Conservation (phyloP, 1,139 yeast species). For the Taiozyma onychis region DNA sequence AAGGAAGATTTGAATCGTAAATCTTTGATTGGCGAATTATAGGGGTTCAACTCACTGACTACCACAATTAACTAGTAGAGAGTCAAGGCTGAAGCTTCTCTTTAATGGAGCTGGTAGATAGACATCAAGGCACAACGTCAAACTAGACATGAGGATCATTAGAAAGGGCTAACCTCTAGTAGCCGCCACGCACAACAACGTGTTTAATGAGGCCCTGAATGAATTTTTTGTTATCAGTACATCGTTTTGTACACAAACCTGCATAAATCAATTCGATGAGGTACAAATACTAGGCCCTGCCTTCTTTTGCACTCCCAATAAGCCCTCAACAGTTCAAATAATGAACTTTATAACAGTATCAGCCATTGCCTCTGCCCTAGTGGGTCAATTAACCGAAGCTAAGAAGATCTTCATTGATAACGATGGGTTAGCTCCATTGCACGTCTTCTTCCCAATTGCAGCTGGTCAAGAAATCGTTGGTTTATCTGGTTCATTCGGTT, state of each 20-base stretch:
- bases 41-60: too few relatives aligned
- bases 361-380: conserved; percentile 48
- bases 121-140: too few relatives aligned
- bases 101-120: too few relatives aligned
- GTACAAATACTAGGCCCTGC: not conserved
- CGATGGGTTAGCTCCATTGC: conserved; percentile 33
- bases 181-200: too few relatives aligned
- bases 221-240: not conserved
- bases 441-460: conserved; percentile 31
- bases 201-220: not conserved
- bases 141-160: too few relatives aligned
- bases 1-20: too few relatives aligned
- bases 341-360: not conserved
- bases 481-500: conserved; percentile 35
- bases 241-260: not conserved
- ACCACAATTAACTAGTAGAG: too few relatives aligned
- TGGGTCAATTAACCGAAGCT: conserved; percentile 5
- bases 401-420: conserved; percentile 36
- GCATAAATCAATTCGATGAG: not conserved
- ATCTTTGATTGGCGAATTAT: too few relatives aligned
- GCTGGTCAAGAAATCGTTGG: conserved; percentile 37
- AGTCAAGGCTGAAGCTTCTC: too few relatives aligned
- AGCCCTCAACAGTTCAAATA: not conserved
- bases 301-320: not conserved
- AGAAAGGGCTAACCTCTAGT: too few relatives aligned